phyloP scores from a whole-genome alignment of 2,329 filamentous ascomycete species.

The Aspergillus pseudotamarii region DNA sequence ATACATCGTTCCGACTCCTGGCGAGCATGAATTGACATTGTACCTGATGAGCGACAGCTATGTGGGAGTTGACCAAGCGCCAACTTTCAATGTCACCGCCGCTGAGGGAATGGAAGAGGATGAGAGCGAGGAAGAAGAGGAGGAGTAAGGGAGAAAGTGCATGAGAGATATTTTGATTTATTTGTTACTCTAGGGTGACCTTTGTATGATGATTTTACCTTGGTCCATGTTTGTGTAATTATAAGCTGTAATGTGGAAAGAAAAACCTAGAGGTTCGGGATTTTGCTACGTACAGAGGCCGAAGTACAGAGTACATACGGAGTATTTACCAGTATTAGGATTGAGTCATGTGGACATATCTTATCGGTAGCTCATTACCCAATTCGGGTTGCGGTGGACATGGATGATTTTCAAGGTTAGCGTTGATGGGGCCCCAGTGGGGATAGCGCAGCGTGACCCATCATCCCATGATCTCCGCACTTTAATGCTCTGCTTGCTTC shows the following conservation, averaged over 20 bases:
- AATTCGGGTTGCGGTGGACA: neutral
- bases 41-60: slow-evolving; percentile 98
- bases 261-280: neutral
- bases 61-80: slow-evolving; percentile 94
- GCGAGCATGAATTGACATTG: slow-evolving; percentile 84
- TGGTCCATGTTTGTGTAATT: slow-evolving; percentile 13
- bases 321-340: too few relatives aligned
- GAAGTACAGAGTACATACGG: too few relatives aligned
- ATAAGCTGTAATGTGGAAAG: slow-evolving; percentile 17
- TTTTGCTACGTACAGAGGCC: too few relatives aligned
- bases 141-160: slow-evolving; percentile 47
- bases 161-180: slow-evolving; percentile 15
- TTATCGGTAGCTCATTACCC: neutral
- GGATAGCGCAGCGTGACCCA: neutral
- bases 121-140: slow-evolving; percentile 78
- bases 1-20: slow-evolving; percentile 83
- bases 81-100: slow-evolving; percentile 80
- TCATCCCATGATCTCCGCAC: neutral
- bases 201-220: slow-evolving; percentile 1
- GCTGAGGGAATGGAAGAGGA: slow-evolving; percentile 96
- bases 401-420: neutral
- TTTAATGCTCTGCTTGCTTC: neutral
- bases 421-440: neutral
- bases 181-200: slow-evolving; percentile 6
- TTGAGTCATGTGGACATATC: too few relatives aligned